phyloP scores from a whole-genome alignment of 768 basidiomycete genomes.

The Amanita fuliginea region DNA sequence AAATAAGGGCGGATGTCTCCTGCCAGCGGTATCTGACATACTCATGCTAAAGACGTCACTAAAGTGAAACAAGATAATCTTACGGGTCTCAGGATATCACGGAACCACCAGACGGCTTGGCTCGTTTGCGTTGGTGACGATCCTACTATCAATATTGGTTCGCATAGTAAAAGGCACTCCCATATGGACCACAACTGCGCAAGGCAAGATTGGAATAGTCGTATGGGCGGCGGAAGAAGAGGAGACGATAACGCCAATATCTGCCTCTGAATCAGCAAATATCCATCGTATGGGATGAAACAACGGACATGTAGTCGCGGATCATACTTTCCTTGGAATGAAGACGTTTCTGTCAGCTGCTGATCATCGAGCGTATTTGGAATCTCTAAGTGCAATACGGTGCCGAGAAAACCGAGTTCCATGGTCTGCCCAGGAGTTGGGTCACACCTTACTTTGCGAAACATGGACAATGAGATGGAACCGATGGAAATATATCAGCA shows the following conservation, averaged over 20 bases:
- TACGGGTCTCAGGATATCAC: conserved; percentile 80
- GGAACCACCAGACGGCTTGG: conserved; percentile 86
- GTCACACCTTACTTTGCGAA: conserved; percentile 62
- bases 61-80: conserved; percentile 4
- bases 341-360: conserved; percentile 49
- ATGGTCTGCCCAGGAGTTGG: conserved; percentile 54
- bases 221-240: conserved; percentile 43
- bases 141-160: conserved; percentile 81
- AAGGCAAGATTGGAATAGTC: conserved; percentile 53
- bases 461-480: conserved; percentile 13
- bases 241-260: conserved; percentile 59
- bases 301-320: conserved; percentile 38
- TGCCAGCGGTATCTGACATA: conserved; percentile 49
- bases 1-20: conserved; percentile 90
- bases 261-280: conserved; percentile 20
- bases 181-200: conserved; percentile 76
- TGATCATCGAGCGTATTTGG: conserved; percentile 62
- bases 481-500: conserved; percentile 6
- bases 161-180: conserved; percentile 89
- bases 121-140: conserved; percentile 72
- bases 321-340: conserved; percentile 41
- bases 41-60: not conserved
- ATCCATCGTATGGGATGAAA: not conserved
- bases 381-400: conserved; percentile 60
- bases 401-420: conserved; percentile 79